These are phyloP conservation scores for Pulveroboletus sp. DNA, from an alignment of 768 basidiomycete species.

Conservation along the genomic window DNA sequence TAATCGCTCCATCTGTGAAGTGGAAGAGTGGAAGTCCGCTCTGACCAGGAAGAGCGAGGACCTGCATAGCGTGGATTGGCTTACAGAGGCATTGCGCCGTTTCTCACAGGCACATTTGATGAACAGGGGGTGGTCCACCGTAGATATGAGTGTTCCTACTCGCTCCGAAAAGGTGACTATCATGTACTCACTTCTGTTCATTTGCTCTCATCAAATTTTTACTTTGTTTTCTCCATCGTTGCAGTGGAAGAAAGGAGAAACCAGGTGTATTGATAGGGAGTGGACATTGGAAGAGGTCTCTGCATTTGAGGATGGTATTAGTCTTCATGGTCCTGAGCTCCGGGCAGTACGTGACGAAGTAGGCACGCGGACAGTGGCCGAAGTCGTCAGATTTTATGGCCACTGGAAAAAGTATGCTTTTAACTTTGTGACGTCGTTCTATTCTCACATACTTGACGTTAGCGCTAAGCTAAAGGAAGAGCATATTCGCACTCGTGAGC, in stretches of 20 bases:
- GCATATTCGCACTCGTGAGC: constrained; percentile 46
- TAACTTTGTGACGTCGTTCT: constrained; percentile 1
- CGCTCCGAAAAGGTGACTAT: constrained; percentile 59
- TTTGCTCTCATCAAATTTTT: constrained; percentile 6
- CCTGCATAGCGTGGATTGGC: constrained; percentile 70
- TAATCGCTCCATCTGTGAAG: constrained; percentile 33
- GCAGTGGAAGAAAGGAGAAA: constrained; percentile 73
- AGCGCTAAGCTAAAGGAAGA: constrained; percentile 70
- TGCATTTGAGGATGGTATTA: constrained; percentile 73
- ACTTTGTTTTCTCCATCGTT: neutral
- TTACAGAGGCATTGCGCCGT: constrained; percentile 69
- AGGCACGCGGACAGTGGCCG: constrained; percentile 59
- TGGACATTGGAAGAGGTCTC: constrained; percentile 68
- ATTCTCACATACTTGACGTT: constrained; percentile 9
- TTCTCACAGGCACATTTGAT: constrained; percentile 65
- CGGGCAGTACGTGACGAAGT: constrained; percentile 74
- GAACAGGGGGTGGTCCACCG: constrained; percentile 51
- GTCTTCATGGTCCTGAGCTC: constrained; percentile 72
- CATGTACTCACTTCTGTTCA: constrained; percentile 4
- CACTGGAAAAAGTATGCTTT: constrained; percentile 75
- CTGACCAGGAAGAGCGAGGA: constrained; percentile 51
- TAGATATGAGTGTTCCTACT: constrained; percentile 56
- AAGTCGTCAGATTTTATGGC: constrained; percentile 80
- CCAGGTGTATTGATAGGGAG: constrained; percentile 60
- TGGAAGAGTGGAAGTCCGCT: constrained; percentile 58